phyloP scores from a whole-genome alignment of 768 basidiomycete species.

The Pleurotus salmoneostramineus region DNA sequence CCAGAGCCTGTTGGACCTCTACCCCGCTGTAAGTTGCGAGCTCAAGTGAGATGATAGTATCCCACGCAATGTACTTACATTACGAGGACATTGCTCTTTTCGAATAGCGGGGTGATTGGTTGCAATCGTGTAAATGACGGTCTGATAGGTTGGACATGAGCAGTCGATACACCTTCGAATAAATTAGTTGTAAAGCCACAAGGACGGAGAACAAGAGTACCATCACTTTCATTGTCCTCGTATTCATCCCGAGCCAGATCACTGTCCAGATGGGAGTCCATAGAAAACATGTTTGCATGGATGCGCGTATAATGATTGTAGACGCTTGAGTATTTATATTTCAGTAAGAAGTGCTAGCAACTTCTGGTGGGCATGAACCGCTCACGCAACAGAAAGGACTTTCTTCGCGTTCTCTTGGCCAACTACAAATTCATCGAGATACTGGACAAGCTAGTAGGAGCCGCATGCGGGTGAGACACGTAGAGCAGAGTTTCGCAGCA shows the following conservation, averaged over 20 bases:
- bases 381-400: slow-evolving; percentile 90
- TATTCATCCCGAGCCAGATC: slow-evolving; percentile 10
- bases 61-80: slow-evolving; percentile 49
- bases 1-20: slow-evolving; percentile 88
- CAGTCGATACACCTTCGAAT: slow-evolving; percentile 39
- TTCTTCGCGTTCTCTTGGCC: slow-evolving; percentile 94
- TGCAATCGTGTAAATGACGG: slow-evolving; percentile 34
- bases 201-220: background rate
- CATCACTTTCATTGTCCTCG: background rate
- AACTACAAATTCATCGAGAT: slow-evolving; percentile 85
- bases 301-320: slow-evolving; percentile 95
- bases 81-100: slow-evolving; percentile 95
- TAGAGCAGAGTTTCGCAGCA: too few species aligned
- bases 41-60: background rate
- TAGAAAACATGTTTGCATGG: slow-evolving; percentile 57
- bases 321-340: slow-evolving; percentile 45
- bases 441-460: slow-evolving; percentile 64
- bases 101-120: slow-evolving; percentile 55
- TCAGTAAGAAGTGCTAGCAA: background rate
- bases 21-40: background rate
- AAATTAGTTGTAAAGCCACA: slow-evolving; percentile 21
- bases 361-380: slow-evolving; percentile 15
- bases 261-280: slow-evolving; percentile 31
- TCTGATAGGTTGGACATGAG: slow-evolving; percentile 68
- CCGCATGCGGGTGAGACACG: background rate